A percentile compares a stretch with the other conserved stretches of the same genome.
phyloP scores from a whole-genome alignment of 768 basidiomycete genomes.

The Thelephora ganbajun region DNA sequence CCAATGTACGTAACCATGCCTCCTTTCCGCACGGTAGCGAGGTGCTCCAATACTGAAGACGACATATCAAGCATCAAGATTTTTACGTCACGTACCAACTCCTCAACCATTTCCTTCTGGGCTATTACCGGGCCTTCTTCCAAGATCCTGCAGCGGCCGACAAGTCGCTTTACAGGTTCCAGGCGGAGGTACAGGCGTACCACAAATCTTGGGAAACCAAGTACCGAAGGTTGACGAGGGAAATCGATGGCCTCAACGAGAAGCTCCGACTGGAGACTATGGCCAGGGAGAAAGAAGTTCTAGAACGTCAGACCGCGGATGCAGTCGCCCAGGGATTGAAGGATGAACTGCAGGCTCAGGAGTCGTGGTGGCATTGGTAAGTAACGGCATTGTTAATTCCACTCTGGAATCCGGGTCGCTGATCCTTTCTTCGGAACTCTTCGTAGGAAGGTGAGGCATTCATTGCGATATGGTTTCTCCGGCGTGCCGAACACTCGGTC shows the following conservation, averaged over 20 bases:
- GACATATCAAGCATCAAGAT: background rate
- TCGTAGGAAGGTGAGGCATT: too few relatives aligned
- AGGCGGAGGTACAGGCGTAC: background rate
- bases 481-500: background rate
- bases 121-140: background rate
- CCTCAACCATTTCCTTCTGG: background rate
- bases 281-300: background rate
- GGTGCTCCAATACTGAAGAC: background rate
- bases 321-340: background rate
- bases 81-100: conserved; percentile 1
- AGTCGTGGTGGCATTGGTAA: background rate
- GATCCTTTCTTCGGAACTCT: too few relatives aligned
- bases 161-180: background rate
- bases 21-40: background rate
- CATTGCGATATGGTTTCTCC: too few relatives aligned
- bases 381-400: background rate
- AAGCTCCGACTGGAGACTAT: background rate
- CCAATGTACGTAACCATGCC: conserved; percentile 23
- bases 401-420: too few relatives aligned
- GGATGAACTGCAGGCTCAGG: background rate
- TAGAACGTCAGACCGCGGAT: background rate
- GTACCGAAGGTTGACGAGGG: background rate
- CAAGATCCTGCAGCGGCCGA: background rate
- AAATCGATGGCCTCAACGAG: background rate
- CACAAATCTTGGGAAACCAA: background rate